Conservation (phyloP, 192 early-diverging fungal species). For the Coemansia sp. region DNA sequence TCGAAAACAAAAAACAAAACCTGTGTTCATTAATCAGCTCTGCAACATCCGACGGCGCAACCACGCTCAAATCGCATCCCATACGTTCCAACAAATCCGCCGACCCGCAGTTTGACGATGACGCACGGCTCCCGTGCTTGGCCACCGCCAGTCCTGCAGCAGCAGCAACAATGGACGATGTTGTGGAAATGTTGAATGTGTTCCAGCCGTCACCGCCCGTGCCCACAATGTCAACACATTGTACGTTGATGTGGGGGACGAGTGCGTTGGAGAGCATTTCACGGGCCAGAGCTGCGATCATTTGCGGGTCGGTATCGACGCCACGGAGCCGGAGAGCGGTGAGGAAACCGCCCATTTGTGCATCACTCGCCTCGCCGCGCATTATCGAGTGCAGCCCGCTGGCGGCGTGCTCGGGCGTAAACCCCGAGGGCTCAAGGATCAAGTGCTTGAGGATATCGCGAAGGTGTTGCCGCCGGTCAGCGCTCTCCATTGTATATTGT, state of each 20-base stretch:
- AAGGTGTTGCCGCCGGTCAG: constrained; percentile 23
- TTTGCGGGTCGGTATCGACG: constrained; percentile 69
- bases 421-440: constrained; percentile 59
- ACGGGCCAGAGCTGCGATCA: constrained; percentile 76
- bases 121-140: constrained; percentile 94
- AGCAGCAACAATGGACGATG: constrained; percentile 86
- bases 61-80: constrained; percentile 68
- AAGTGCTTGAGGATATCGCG: constrained; percentile 68
- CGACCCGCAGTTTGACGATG: constrained; percentile 88
- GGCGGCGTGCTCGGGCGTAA: constrained; percentile 61
- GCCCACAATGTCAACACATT: constrained; percentile 84
- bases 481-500: background rate
- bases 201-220: constrained; percentile 98
- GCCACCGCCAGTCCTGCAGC: constrained; percentile 87
- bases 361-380: constrained; percentile 69
- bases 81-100: constrained; percentile 90
- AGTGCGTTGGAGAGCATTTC: constrained; percentile 73
- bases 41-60: constrained; percentile 67
- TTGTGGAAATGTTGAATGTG: constrained; percentile 96
- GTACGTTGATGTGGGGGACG: constrained; percentile 55
- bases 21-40: constrained; percentile 60
- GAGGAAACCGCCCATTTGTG: constrained; percentile 90
- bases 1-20: constrained; percentile 94
- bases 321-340: constrained; percentile 69
- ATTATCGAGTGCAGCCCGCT: constrained; percentile 72